These are phyloP conservation scores for Fusarium pseudograminearum DNA, from an alignment of 2,329 filamentous ascomycete genomes.

Conservation along the genomic window DNA sequence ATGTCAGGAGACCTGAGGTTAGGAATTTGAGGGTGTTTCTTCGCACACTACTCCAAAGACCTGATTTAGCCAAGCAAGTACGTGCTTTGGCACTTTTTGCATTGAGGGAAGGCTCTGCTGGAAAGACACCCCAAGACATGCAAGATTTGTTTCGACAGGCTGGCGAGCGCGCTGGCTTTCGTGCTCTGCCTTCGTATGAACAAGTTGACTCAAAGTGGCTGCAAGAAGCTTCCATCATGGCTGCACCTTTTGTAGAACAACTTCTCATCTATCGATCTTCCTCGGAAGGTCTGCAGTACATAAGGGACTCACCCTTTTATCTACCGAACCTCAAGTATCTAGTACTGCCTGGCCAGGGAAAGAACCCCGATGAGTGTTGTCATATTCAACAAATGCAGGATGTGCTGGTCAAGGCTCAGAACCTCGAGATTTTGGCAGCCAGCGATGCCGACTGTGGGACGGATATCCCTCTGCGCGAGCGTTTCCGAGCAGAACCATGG, in stretches of 20 bases:
- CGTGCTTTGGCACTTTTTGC: constrained; percentile 45
- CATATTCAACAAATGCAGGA: constrained; percentile 50
- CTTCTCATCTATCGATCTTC: constrained; percentile 47
- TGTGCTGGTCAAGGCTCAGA: constrained; percentile 44
- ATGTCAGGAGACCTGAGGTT: constrained; percentile 29
- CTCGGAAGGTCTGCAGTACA: constrained; percentile 44
- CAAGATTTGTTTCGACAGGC: constrained; percentile 46
- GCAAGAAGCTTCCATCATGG: constrained; percentile 48
- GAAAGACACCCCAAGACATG: constrained; percentile 30
- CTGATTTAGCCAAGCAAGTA: constrained; percentile 44
- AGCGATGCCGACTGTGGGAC: constrained; percentile 46
- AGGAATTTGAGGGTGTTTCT: constrained; percentile 42
- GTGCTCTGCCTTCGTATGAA: constrained; percentile 41
- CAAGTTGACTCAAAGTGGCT: constrained; percentile 47
- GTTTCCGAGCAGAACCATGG: constrained; percentile 46
- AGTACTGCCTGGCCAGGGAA: constrained; percentile 43
- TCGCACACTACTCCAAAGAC: constrained; percentile 42
- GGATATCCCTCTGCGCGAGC: constrained; percentile 45
- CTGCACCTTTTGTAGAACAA: constrained; percentile 45
- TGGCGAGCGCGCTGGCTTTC: constrained; percentile 44
- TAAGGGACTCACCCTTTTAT: constrained; percentile 46
- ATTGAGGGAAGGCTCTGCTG: constrained; percentile 25
- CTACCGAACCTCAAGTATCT: constrained; percentile 48
- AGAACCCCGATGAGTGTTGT: constrained; percentile 43
- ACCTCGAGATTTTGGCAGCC: constrained; percentile 43